Base-by-base conservation (phyloP, 2,329 filamentous ascomycete genomes). In the Eutypa lata region DNA sequence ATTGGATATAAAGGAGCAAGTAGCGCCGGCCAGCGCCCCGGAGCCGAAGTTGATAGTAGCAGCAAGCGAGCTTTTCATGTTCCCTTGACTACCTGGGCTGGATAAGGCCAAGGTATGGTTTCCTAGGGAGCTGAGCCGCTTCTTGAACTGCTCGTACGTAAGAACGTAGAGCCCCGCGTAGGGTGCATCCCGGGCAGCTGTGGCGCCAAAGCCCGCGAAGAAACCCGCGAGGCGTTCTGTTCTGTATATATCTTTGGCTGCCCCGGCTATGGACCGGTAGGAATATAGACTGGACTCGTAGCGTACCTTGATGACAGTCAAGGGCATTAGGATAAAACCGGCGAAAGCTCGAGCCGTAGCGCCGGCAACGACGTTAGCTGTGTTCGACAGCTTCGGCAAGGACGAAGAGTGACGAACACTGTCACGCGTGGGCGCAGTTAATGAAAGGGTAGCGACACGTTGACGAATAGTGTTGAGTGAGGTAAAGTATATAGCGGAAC, bases 81-180 rank as follows among this genome's bases (percentile, higher is more conserved):
- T 49, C 11, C 38, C 51, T n/a, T n/a, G n/a, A n/a, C n/a, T n/a
- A n/a, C n/a, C n/a, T n/a, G n/a, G n/a, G n/a, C n/a, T n/a, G n/a
- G 53, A 33, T 31, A 43, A 14, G 28, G 37, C 3, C 8, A 31
- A 28, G 13, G 14, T 37, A n/a, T 57, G 49, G 28, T 55, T 51
- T 46, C 62, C 65, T n/a, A 70, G 50, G 1, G 57, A 55, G 50
- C 76, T 76, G 14, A 94, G 74, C 14, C 77, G 75, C 48, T 78
- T 81, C 72, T 96, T 96, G 53, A 85, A 79, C 65, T 90, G 82
- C 73, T 99, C 94, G 72, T 99, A 99, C 62, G 96, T 89, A 7
- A 97, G 76, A 1, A 99, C 91, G 66, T 99, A 99, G 16, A 97
- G 78, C 0, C 94, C 94, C 0, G 94, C 94, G 68, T 97, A 97